Evolutionary conservation across 495 filamentous ascomycete genomes (phyloP).

Genomic region (Aspergillus nidulans): DNA sequence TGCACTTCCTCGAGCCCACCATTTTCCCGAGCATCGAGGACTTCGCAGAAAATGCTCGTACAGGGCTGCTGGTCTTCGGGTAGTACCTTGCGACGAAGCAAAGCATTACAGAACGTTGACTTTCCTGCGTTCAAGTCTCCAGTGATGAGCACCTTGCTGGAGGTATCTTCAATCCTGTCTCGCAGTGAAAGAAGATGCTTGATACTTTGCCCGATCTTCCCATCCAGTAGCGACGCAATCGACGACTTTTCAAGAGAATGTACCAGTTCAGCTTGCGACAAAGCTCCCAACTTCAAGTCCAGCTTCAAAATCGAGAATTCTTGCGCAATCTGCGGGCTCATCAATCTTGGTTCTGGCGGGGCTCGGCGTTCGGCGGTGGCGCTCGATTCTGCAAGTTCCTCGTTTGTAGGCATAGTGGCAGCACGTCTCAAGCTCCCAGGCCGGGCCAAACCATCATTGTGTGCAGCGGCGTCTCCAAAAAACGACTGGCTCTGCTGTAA

Average conservation of each 20-base stretch:
- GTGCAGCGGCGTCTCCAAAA: slow-evolving; percentile 26
- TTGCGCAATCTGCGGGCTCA: slow-evolving; percentile 89
- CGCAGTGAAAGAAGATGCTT: slow-evolving; percentile 81
- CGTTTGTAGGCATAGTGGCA: slow-evolving; percentile 63
- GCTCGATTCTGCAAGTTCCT: slow-evolving; percentile 66
- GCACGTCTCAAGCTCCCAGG: slow-evolving; percentile 60
- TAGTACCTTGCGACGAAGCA: slow-evolving; percentile 84
- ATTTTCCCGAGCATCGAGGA: slow-evolving; percentile 88
- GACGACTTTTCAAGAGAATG: slow-evolving; percentile 94
- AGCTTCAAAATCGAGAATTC: slow-evolving; percentile 94
- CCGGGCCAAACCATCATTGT: slow-evolving; percentile 37
- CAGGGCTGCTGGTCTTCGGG: slow-evolving; percentile 99
- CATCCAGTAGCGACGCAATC: slow-evolving; percentile 84
- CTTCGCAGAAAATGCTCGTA: slow-evolving; percentile 97
- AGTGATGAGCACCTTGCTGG: slow-evolving; percentile 96
- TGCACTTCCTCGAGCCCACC: slow-evolving; percentile 90
- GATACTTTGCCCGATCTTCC: slow-evolving; percentile 88
- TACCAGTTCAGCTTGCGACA: slow-evolving; percentile 85
- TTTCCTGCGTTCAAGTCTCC: slow-evolving; percentile 97
- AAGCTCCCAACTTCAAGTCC: slow-evolving; percentile 80
- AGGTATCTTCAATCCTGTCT: slow-evolving; percentile 94
- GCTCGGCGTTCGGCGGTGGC: slow-evolving; percentile 54
- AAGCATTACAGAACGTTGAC: slow-evolving; percentile 96
- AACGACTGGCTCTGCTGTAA: slow-evolving; percentile 53
- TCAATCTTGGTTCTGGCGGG: slow-evolving; percentile 63